These are phyloP conservation scores for Salix arbutifolia DNA, from an alignment of 345 rosid species.

Conservation along the genomic window DNA sequence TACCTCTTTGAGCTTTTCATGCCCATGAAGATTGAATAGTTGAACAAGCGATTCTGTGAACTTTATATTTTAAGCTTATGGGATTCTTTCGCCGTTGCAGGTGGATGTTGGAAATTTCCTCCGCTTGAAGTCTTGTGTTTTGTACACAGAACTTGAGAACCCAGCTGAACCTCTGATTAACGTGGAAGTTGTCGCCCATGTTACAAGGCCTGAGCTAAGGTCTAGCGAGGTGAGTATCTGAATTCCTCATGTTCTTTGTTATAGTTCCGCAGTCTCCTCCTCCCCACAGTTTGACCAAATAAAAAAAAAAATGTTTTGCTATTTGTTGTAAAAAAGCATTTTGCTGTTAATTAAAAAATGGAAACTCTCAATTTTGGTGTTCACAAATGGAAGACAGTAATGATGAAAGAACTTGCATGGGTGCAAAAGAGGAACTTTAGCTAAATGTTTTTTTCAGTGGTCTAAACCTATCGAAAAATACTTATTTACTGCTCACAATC, in stretches of 20 bases:
- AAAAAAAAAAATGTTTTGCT: no score
- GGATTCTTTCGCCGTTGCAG: conserved; percentile 32
- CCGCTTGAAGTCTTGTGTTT: conserved; percentile 71
- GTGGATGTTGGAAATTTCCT: conserved; percentile 87
- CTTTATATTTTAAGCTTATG: background rate
- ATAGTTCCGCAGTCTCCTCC: background rate
- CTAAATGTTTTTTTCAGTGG: background rate
- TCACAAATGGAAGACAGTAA: no score
- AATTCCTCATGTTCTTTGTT: background rate
- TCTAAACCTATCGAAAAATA: background rate
- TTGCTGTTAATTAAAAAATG: no score
- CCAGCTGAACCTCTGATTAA: conserved; percentile 58
- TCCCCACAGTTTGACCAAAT: background rate
- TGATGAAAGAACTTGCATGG: no score
- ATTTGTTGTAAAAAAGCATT: no score
- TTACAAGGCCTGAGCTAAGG: conserved; percentile 69
- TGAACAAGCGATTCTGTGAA: background rate
- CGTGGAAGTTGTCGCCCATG: conserved; percentile 79
- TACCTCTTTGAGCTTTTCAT: background rate
- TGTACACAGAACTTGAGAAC: conserved; percentile 59
- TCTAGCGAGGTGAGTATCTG: conserved; percentile 55
- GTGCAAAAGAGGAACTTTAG: no score
- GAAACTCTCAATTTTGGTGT: no score
- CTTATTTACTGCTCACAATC: background rate
- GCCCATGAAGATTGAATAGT: background rate